Conservation (phyloP, 2,329 filamentous ascomycete species). For the Thielaviopsis euricoi region DNA sequence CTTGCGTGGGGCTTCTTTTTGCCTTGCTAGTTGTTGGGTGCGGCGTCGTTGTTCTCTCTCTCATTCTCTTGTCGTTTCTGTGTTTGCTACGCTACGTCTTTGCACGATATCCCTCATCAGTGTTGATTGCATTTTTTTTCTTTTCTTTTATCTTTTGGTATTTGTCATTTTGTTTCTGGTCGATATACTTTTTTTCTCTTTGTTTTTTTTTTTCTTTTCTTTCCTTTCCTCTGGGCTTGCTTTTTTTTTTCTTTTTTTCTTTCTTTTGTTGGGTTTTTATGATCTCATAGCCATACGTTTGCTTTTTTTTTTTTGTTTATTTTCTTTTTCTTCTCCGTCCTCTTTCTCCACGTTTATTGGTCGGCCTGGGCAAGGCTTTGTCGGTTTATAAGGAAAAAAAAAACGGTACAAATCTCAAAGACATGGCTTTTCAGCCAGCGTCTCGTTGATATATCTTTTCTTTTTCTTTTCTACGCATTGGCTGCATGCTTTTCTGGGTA, state of each 20-base stretch:
- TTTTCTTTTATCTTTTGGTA: conserved; percentile 13
- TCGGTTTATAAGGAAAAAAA: no score
- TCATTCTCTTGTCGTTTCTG: background rate
- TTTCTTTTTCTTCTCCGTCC: background rate
- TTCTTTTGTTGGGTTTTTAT: background rate
- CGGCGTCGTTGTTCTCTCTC: background rate
- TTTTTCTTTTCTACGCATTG: no score
- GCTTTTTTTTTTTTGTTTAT: background rate
- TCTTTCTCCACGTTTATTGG: background rate
- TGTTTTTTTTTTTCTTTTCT: conserved; percentile 6
- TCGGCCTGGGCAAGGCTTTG: background rate
- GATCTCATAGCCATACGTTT: background rate
- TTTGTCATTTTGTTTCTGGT: conserved; percentile 1
- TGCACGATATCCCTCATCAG: conserved; percentile 4
- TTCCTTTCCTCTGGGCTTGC: background rate
- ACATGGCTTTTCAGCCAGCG: no score
- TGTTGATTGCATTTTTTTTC: conserved; percentile 12
- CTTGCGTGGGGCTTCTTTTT: background rate
- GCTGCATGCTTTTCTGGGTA: no score
- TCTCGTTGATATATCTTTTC: no score
- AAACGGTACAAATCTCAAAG: no score
- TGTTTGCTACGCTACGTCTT: background rate
- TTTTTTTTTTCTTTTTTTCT: conserved; percentile 7
- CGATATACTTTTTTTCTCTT: background rate
- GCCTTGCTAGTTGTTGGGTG: no score